Evolutionary conservation across 2,329 filamentous ascomycete genomes (phyloP).

Genomic region (Scleromitrula shiraiana): DNA sequence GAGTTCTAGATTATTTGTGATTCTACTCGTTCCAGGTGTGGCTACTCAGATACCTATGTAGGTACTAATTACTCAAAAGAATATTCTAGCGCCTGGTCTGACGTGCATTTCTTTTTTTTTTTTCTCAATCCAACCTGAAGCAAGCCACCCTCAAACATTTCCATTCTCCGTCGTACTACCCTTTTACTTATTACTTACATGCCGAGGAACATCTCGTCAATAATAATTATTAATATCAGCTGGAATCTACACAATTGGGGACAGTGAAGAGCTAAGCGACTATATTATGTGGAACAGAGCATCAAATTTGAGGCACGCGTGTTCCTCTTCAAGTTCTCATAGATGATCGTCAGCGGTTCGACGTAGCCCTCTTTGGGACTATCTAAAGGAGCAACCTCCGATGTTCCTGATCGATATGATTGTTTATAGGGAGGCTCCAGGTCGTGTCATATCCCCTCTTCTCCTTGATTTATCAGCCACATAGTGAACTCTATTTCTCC

Average conservation of each 20-base stretch:
- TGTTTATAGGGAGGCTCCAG: too few species aligned
- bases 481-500: conserved; percentile 1
- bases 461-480: background rate
- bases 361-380: background rate
- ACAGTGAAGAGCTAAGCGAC: too few species aligned
- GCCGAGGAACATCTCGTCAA: too few species aligned
- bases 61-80: background rate
- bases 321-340: too few species aligned
- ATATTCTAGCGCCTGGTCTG: conserved; percentile 3
- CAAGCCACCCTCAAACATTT: background rate
- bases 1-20: background rate
- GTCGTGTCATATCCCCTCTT: too few species aligned
- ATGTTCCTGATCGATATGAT: too few species aligned
- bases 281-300: too few species aligned
- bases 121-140: too few species aligned
- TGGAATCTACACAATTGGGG: too few species aligned
- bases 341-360: too few species aligned
- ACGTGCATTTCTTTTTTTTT: background rate
- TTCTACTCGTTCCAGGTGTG: background rate
- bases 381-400: background rate
- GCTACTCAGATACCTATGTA: background rate
- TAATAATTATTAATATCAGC: too few species aligned
- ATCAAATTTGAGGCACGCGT: too few species aligned
- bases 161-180: background rate
- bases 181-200: background rate